A percentile compares a stretch with the other conserved stretches of the same genome.
Conservation (phyloP, 2,329 filamentous ascomycete species). For the Mariannaea elegans region DNA sequence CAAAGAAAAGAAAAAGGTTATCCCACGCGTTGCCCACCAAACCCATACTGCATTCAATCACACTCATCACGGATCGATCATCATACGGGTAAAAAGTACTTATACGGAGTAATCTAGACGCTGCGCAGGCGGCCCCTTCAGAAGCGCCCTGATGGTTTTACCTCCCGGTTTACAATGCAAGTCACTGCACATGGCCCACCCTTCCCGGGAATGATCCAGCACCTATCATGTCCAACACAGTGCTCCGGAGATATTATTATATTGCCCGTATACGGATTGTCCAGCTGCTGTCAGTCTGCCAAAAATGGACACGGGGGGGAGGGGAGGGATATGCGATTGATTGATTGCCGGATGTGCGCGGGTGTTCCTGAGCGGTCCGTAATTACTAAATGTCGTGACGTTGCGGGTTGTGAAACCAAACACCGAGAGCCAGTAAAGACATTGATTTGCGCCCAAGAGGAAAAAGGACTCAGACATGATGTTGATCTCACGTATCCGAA, state of each 20-base stretch:
- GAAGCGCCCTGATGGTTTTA: no score
- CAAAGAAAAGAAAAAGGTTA: not conserved
- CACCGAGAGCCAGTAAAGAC: no score
- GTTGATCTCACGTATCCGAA: no score
- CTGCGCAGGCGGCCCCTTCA: no score
- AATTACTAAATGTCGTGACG: not conserved
- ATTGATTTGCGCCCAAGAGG: no score
- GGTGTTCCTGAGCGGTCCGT: not conserved
- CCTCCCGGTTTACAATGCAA: not conserved
- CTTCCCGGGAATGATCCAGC: not conserved
- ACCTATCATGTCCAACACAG: no score
- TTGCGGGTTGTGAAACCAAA: not conserved
- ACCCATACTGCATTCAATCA: not conserved
- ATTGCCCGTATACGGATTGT: not conserved
- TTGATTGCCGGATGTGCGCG: not conserved
- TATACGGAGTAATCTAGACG: not conserved
- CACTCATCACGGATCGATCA: not conserved
- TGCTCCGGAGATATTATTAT: not conserved
- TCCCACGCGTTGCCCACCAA: not conserved
- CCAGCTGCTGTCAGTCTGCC: constrained; percentile 1
- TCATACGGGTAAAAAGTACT: not conserved
- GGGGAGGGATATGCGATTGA: not conserved
- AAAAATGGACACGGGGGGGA: constrained; percentile 13
- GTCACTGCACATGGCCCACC: not conserved
- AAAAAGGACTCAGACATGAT: no score